phyloP scores from a whole-genome alignment of 148 eudicot genomes.

The Chenopodium formosanum region DNA sequence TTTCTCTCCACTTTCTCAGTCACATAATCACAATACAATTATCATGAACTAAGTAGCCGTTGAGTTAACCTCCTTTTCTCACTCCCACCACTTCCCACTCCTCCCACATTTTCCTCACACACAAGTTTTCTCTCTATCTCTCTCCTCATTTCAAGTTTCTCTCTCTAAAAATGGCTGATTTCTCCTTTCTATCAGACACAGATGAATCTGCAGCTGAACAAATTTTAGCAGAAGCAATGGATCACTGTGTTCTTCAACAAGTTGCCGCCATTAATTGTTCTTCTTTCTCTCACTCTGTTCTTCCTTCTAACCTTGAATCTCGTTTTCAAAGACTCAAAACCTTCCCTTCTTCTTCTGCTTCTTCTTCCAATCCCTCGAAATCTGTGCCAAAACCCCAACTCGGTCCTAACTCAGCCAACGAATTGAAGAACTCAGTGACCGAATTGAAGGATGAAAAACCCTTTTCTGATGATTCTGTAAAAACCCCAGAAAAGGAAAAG shows the following conservation, averaged over 20 bases:
- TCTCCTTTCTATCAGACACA: conserved; percentile 17
- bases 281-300: conserved; percentile 57
- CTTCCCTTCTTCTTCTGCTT: not conserved
- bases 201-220: conserved; percentile 51
- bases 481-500: not conserved
- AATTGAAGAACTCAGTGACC: not conserved
- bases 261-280: conserved; percentile 77
- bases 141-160: not conserved
- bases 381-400: conserved; percentile 23
- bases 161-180: conserved; percentile 49
- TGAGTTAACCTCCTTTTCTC: not conserved
- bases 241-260: conserved; percentile 66
- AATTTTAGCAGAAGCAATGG: conserved; percentile 70
- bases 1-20: not conserved
- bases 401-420: conserved; percentile 8
- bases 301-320: conserved; percentile 73
- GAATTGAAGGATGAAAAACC: conserved; percentile 10
- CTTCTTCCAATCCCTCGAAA: not conserved
- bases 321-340: conserved; percentile 72
- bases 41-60: not conserved
- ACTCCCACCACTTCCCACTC: not conserved
- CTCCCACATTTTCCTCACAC: not conserved
- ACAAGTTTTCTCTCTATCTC: not conserved
- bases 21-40: not conserved
- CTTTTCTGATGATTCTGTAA: conserved; percentile 22